These are phyloP conservation scores for Spatholobus suberectus DNA, from an alignment of 306 rosid genomes.

Conservation along the genomic window DNA sequence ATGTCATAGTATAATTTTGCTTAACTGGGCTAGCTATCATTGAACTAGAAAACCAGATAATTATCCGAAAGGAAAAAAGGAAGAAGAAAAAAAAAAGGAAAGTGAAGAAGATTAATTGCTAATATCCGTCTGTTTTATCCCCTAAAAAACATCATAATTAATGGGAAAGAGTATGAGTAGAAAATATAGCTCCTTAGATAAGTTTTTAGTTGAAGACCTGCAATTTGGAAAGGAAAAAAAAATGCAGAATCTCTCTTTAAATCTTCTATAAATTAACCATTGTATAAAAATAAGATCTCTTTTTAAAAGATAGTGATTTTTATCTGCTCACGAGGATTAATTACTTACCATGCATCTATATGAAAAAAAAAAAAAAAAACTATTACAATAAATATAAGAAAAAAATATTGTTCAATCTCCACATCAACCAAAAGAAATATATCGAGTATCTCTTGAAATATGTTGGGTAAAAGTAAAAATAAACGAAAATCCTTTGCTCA, in stretches of 20 bases:
- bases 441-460: too few species aligned
- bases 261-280: not conserved
- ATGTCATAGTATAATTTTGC: too few species aligned
- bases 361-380: not conserved
- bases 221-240: too few species aligned
- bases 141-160: not conserved
- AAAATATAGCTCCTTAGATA: too few species aligned
- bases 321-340: not conserved
- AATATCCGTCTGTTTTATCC: not conserved
- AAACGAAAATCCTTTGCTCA: too few species aligned
- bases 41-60: not conserved
- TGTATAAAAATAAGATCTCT: not conserved
- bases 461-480: too few species aligned
- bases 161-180: not conserved
- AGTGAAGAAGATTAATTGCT: too few species aligned
- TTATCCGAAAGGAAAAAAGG: not conserved
- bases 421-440: not conserved
- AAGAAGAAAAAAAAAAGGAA: too few species aligned
- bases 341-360: not conserved
- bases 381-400: too few species aligned
- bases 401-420: too few species aligned
- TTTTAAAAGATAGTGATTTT: not conserved
- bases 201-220: too few species aligned
- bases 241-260: not conserved
- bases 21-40: too few species aligned